These are phyloP conservation scores for Hippophae rhamnoides DNA, from an alignment of 306 rosid genomes.

Conservation along the genomic window DNA sequence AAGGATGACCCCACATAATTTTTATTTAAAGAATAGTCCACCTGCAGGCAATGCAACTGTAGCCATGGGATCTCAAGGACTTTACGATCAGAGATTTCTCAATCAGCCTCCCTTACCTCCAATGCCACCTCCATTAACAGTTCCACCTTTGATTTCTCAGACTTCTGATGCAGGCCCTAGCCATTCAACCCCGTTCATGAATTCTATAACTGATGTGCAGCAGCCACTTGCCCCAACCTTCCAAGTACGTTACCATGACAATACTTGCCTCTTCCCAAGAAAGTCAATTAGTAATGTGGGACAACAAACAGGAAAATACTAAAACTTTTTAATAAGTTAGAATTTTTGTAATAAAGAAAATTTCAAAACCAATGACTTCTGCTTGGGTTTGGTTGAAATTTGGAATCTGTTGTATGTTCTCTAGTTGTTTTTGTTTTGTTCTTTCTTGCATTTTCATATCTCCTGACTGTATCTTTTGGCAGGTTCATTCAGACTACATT, in stretches of 20 bases:
- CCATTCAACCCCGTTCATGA: slow-evolving; percentile 54
- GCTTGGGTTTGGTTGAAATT: too few relatives aligned
- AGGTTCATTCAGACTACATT: slow-evolving; percentile 65
- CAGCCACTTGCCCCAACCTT: slow-evolving; percentile 38
- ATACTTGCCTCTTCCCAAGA: too few relatives aligned
- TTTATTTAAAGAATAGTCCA: slow-evolving; percentile 52
- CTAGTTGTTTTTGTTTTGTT: slow-evolving; percentile 5
- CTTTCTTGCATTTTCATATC: slow-evolving; percentile 2
- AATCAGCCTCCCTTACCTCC: slow-evolving; percentile 97
- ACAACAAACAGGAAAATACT: too few relatives aligned
- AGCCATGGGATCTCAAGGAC: slow-evolving; percentile 64
- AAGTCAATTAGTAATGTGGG: too few relatives aligned
- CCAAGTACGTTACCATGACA: slow-evolving; percentile 34
- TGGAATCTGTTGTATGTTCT: not conserved
- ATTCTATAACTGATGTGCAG: slow-evolving; percentile 49
- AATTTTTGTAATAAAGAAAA: too few relatives aligned
- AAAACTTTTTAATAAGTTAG: too few relatives aligned
- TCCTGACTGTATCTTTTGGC: slow-evolving; percentile 21
- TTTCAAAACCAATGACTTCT: too few relatives aligned
- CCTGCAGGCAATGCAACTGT: slow-evolving; percentile 45
- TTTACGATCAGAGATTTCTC: slow-evolving; percentile 65
- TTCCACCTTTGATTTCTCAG: slow-evolving; percentile 50
- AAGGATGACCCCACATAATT: slow-evolving; percentile 50
- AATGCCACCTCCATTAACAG: slow-evolving; percentile 78
- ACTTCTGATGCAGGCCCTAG: slow-evolving; percentile 44